phyloP scores from a whole-genome alignment of 108 stramenopile species.

The Cylindrotheca closterium region DNA sequence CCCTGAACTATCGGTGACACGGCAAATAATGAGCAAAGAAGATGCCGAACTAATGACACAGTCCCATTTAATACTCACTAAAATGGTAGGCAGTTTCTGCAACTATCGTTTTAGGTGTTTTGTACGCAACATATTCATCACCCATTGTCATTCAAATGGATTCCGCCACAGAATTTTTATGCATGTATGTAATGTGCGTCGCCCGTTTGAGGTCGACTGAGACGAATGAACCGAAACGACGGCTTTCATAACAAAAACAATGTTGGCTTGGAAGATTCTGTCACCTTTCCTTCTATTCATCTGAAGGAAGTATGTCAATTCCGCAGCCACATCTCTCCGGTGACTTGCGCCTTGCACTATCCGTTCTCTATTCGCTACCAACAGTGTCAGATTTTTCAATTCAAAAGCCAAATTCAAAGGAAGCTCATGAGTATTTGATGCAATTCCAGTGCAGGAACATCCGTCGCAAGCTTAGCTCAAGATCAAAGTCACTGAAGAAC shows the following conservation, averaged over 20 bases:
- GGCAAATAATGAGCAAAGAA: background rate
- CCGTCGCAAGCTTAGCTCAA: constrained; percentile 46
- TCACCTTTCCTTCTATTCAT: no score
- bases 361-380: constrained; percentile 47
- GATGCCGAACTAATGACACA: background rate
- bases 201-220: no score
- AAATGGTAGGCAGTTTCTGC: constrained; percentile 40
- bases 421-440: constrained; percentile 72
- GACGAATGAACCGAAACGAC: no score
- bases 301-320: background rate
- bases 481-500: constrained; percentile 17
- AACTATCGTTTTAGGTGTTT: constrained; percentile 30
- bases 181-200: no score
- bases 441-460: constrained; percentile 63
- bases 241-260: no score
- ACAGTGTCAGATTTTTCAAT: background rate
- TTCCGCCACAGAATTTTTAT: no score
- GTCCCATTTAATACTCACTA: constrained; percentile 1
- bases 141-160: constrained; percentile 16
- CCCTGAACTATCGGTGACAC: constrained; percentile 8
- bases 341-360: constrained; percentile 54
- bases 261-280: no score
- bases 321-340: constrained; percentile 36
- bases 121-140: constrained; percentile 41
- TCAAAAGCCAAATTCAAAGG: constrained; percentile 17